Conservation (phyloP, 371 early-diverging fungal species). For the Funneliformis caledonium region DNA sequence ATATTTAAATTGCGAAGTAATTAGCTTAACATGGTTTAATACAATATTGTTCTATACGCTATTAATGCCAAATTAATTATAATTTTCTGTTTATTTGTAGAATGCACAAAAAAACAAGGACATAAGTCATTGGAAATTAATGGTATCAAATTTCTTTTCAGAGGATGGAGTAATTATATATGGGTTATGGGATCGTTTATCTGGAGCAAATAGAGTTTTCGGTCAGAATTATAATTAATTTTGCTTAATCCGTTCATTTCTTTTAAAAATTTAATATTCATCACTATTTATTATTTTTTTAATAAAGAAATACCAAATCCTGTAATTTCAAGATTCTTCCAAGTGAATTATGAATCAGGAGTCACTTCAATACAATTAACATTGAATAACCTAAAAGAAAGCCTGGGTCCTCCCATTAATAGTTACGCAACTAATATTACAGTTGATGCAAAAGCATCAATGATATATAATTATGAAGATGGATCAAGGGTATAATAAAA, state of each 20-base stretch:
- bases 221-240: constrained; percentile 12
- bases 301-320: constrained; percentile 29
- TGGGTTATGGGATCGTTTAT: background rate
- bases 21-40: background rate
- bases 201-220: background rate
- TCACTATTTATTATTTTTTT: background rate
- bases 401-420: background rate
- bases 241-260: background rate
- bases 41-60: background rate
- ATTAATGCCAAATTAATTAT: background rate
- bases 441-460: constrained; percentile 26
- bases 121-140: constrained; percentile 19
- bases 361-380: constrained; percentile 34
- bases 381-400: constrained; percentile 20
- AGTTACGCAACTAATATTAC: background rate
- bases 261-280: background rate
- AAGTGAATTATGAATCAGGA: constrained; percentile 36
- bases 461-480: constrained; percentile 40
- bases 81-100: constrained; percentile 1
- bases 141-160: constrained; percentile 21
- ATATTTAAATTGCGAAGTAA: constrained; percentile 4
- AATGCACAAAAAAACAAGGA: background rate
- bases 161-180: constrained; percentile 24
- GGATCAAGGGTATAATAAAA: constrained; percentile 31
- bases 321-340: constrained; percentile 36